Percentiles rank a stretch among this genome's conserved stretches.
phyloP scores from a whole-genome alignment of 2,329 filamentous ascomycete species.

The Exophiala bonariae region DNA sequence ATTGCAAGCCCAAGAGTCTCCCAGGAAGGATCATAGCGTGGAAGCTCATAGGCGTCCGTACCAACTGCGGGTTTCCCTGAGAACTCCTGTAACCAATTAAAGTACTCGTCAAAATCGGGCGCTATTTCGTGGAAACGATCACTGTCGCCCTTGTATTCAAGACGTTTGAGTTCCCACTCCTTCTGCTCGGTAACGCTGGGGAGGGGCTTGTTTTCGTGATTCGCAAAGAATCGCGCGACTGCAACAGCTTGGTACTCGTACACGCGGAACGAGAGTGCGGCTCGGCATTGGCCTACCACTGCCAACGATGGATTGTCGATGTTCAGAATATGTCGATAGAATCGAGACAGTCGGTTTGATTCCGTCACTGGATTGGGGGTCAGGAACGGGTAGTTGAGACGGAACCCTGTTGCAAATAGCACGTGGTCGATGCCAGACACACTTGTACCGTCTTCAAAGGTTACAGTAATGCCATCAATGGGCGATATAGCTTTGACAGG shows the following conservation, averaged over 20 bases:
- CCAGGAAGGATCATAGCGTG: conserved; percentile 18
- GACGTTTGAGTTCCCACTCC: conserved; percentile 30
- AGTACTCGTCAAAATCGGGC: conserved; percentile 41
- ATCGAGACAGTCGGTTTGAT: conserved; percentile 30
- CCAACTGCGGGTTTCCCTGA: conserved; percentile 43
- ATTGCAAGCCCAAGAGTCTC: neutral
- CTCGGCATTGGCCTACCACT: conserved; percentile 53
- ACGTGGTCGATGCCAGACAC: conserved; percentile 61
- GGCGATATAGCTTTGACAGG: conserved; percentile 21
- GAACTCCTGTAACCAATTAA: conserved; percentile 41
- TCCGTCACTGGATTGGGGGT: conserved; percentile 53
- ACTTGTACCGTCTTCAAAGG: conserved; percentile 53
- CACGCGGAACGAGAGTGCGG: conserved; percentile 64
- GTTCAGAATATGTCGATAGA: conserved; percentile 71
- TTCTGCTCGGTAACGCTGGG: conserved; percentile 30
- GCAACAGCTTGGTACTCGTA: conserved; percentile 70
- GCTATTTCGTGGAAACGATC: conserved; percentile 31
- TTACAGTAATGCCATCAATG: conserved; percentile 49
- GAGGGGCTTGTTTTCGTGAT: conserved; percentile 21
- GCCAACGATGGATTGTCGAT: conserved; percentile 63
- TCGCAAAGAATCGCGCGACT: conserved; percentile 44
- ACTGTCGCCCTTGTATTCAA: conserved; percentile 15
- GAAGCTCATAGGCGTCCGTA: conserved; percentile 41
- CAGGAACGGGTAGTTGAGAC: conserved; percentile 66
- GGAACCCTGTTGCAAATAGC: conserved; percentile 68